Conservation (phyloP, 495 filamentous ascomycete species). For the Cladorrhinum samala region DNA sequence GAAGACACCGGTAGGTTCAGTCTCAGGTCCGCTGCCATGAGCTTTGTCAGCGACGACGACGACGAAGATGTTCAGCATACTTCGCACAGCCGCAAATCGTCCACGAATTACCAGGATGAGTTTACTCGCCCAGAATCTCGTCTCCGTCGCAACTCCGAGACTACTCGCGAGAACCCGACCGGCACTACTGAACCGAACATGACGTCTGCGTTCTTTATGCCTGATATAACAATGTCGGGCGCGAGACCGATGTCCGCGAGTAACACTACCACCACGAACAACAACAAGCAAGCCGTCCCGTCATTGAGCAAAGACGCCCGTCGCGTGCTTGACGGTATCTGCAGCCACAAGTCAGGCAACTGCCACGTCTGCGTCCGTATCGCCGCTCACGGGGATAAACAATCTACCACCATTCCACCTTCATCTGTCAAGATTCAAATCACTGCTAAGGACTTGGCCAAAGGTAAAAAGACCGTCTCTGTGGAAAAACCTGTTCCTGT, state of each 20-base stretch:
- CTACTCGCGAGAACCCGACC: conserved; percentile 19
- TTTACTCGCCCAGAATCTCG: conserved; percentile 19
- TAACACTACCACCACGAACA: conserved; percentile 11
- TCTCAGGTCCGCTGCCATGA: conserved; percentile 35
- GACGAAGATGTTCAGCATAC: conserved; percentile 9
- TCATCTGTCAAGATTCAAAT: conserved; percentile 16
- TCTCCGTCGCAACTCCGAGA: conserved; percentile 29
- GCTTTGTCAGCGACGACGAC: conserved; percentile 27
- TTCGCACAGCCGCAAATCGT: conserved; percentile 8
- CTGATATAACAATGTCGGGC: conserved; percentile 40
- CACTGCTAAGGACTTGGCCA: conserved; percentile 23
- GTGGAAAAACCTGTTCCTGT: conserved; percentile 66
- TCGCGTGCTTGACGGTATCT: conserved; percentile 52
- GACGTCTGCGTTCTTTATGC: conserved; percentile 70
- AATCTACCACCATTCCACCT: conserved; percentile 3
- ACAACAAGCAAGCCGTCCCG: conserved; percentile 25
- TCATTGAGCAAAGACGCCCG: conserved; percentile 45
- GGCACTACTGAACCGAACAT: conserved; percentile 49
- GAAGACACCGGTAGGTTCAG: conserved; percentile 39
- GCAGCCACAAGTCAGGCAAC: conserved; percentile 60
- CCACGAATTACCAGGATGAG: conserved; percentile 13
- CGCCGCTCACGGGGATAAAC: conserved; percentile 33
- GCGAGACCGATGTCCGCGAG: conserved; percentile 24
- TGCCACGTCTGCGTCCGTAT: conserved; percentile 69
- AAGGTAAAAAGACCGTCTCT: conserved; percentile 49